A percentile compares a stretch with the other conserved stretches of the same genome.
Conservation (phyloP, 1,284 basidiomycete species). For the Wolfiporia cocos region DNA sequence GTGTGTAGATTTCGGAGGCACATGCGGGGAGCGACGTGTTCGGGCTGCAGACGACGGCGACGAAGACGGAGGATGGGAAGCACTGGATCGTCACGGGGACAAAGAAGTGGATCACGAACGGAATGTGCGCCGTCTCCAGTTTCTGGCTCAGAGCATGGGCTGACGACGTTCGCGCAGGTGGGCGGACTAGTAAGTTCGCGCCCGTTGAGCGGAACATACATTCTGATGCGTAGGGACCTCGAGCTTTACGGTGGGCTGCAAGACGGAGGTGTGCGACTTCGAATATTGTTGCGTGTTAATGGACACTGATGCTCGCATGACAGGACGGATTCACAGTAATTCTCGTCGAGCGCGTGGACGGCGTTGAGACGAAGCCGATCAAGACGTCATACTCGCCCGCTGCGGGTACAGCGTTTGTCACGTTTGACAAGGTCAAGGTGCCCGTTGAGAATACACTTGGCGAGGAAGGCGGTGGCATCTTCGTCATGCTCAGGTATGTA, state of each 20-base stretch:
- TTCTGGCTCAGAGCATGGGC: no score
- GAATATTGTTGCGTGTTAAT: conserved; percentile 23
- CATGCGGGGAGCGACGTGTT: conserved; percentile 91
- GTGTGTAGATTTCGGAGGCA: conserved; percentile 38
- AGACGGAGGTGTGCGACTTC: conserved; percentile 40
- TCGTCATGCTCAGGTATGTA: conserved; percentile 60
- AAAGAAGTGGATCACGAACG: conserved; percentile 86
- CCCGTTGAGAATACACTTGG: conserved; percentile 86
- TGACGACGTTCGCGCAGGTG: no score
- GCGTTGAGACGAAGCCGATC: conserved; percentile 82
- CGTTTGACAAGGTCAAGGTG: conserved; percentile 84
- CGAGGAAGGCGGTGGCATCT: conserved; percentile 76
- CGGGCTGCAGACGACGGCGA: conserved; percentile 77
- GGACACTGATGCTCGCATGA: background rate
- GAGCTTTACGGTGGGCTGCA: conserved; percentile 62
- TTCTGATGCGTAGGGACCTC: background rate
- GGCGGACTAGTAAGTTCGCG: conserved; percentile 8
- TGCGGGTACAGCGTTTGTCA: conserved; percentile 83
- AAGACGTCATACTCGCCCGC: conserved; percentile 78
- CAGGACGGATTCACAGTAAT: conserved; percentile 82
- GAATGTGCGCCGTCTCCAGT: conserved; percentile 35
- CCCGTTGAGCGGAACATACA: background rate
- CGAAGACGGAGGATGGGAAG: conserved; percentile 79
- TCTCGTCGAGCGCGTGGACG: conserved; percentile 69
- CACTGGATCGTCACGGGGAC: conserved; percentile 83